Conservation (phyloP, 1,284 basidiomycete genomes). For the Sparassis latifolia region DNA sequence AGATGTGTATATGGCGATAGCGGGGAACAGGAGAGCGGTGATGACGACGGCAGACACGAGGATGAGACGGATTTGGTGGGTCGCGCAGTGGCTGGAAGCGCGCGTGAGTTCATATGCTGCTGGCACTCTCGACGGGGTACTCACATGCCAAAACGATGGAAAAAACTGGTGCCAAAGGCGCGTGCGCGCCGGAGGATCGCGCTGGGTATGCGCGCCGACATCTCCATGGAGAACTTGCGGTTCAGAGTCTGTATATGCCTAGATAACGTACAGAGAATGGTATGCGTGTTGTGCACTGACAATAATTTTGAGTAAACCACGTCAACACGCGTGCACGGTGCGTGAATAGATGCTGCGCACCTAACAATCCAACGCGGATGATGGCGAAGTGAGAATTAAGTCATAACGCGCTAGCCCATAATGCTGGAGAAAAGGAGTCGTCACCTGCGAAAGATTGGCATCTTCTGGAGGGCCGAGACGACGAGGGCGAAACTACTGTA, state of each 20-base stretch:
- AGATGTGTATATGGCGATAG: conserved; percentile 78
- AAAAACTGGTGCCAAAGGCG: conserved; percentile 43
- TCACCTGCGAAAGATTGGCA: too few relatives aligned
- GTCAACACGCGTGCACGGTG: too few relatives aligned
- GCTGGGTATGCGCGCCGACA: conserved; percentile 1
- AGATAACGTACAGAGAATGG: neutral
- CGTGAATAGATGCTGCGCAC: too few relatives aligned
- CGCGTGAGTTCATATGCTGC: neutral
- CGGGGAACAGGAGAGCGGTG: conserved; percentile 92
- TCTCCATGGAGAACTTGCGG: neutral
- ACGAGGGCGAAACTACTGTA: too few relatives aligned
- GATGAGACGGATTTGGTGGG: conserved; percentile 89
- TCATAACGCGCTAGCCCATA: too few relatives aligned
- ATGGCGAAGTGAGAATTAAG: too few relatives aligned
- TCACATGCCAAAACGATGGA: conserved; percentile 72
- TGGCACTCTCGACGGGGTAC: conserved; percentile 23
- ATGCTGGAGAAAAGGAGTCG: too few relatives aligned
- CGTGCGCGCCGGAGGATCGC: conserved; percentile 29
- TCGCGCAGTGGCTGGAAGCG: conserved; percentile 66
- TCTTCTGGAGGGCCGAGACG: too few relatives aligned
- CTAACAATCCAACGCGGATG: too few relatives aligned
- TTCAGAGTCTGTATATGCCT: conserved; percentile 4
- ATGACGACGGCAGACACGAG: conserved; percentile 93
- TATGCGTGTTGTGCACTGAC: neutral
- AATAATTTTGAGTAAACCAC: neutral